These are phyloP conservation scores for California macrophylla DNA, from an alignment of 441 rosid species.

Conservation along the genomic window DNA sequence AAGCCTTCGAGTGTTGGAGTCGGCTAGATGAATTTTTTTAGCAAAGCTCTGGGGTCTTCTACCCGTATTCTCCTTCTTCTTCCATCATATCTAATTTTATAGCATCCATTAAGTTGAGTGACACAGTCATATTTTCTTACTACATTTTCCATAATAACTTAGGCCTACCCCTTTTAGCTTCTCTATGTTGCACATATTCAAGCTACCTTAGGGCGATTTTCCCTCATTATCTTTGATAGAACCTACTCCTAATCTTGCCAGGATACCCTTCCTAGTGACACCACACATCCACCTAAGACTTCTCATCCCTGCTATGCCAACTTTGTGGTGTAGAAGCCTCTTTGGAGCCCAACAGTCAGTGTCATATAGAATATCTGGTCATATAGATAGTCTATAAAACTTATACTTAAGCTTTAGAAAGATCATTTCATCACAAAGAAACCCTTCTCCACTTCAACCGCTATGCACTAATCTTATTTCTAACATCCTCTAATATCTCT, in stretches of 20 bases:
- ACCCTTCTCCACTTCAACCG: neutral
- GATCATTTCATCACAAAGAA: neutral
- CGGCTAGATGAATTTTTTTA: neutral
- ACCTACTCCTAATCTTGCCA: neutral
- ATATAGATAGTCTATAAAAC: too few species aligned
- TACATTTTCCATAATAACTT: neutral
- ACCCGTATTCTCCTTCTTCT: neutral
- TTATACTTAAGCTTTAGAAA: neutral
- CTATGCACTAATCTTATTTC: neutral
- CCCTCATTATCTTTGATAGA: too few species aligned
- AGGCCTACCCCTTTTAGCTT: neutral
- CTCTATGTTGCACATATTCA: neutral
- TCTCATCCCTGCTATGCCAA: neutral
- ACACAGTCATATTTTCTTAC: neutral
- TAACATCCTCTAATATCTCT: neutral
- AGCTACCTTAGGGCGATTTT: neutral
- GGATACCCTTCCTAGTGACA: neutral
- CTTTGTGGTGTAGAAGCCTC: neutral
- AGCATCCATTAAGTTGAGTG: neutral
- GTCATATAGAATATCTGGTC: too few species aligned
- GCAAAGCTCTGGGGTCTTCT: neutral
- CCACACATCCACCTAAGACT: neutral
- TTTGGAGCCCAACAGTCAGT: neutral
- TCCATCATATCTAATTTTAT: neutral
- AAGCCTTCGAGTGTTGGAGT: neutral